A percentile compares a stretch with the other conserved stretches of the same genome.
Evolutionary conservation across 306 rosid species (phyloP).

Genomic region (Trichosanthes cucumerina): DNA sequence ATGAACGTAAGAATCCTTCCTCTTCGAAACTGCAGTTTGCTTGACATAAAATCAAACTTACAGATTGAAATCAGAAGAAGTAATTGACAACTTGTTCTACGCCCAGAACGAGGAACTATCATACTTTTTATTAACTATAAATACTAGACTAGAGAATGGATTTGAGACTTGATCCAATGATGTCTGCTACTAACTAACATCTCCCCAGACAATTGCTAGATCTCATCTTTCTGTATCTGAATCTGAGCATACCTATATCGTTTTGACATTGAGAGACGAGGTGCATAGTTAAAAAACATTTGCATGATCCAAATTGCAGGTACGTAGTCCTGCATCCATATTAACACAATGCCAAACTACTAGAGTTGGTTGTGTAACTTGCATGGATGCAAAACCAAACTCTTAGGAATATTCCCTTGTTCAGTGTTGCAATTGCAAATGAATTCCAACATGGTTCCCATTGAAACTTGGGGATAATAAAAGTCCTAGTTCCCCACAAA

Average conservation of each 20-base stretch:
- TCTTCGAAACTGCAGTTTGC: not conserved
- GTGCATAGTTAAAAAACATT: not conserved
- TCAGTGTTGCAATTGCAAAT: not conserved
- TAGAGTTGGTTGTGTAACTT: not conserved
- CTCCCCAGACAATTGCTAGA: not conserved
- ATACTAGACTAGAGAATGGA: not conserved
- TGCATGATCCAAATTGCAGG: not conserved
- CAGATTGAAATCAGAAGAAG: not conserved
- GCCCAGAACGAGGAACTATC: not conserved
- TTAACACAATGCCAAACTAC: not conserved
- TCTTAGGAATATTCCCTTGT: not conserved
- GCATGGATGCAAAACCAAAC: not conserved
- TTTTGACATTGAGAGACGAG: not conserved
- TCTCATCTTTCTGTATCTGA: not conserved
- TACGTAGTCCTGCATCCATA: not conserved
- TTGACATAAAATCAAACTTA: not conserved
- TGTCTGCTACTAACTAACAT: not conserved
- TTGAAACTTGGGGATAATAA: not conserved
- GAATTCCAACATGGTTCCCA: not conserved
- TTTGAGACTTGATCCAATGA: not conserved
- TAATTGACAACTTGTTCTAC: not conserved
- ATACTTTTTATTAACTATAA: not conserved
- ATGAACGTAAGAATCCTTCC: not conserved
- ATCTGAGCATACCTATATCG: not conserved
- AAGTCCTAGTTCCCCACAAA: not conserved